Evolutionary conservation across 2,329 filamentous ascomycete species (phyloP), one percentile per base, ranked within the genome.

Genomic region (Sporothrix variecibatus): DNA sequence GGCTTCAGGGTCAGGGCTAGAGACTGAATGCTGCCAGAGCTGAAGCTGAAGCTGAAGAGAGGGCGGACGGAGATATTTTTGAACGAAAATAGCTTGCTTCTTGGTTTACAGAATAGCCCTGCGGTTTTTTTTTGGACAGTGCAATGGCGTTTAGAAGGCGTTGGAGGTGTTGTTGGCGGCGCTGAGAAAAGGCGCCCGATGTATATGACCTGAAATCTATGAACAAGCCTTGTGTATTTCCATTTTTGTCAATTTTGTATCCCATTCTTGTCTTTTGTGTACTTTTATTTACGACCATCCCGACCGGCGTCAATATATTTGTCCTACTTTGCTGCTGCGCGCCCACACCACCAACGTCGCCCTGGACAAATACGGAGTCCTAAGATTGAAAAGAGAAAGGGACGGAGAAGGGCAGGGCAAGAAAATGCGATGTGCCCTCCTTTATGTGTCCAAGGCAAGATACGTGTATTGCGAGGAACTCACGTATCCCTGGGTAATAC

Each of bases 281-380:
- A 11, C 2, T 53, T 53, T 53, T 56, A 8, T 12, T 12, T 49
- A 49, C 43, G 43, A 49, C 15, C 43, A 20, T 43, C 31, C 58
- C 31, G 58, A 34, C 56, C 56, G 28, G n/a, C 60, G 38, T 17
- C 62, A 67, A 67, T 67, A 28, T 67, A 67, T 67, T 67, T 67
- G 62, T 67, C 31, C 20, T 38, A 62, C 58, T 1, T 20, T n/a
- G 11, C 12, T n/a, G 1, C 26, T 31, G 40, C 20, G 17, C 64
- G 31, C 64, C 64, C 40, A 49, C 26, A 68, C 40, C 20, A 43
- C 12, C 6, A 43, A 17, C 3, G 5, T 2, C 5, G 6, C 28
- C 15, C 12, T 38, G 7, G 2, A 40, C 31, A 40, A 40, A 23
- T 9, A 40, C 34, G 12, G 3, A 60, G 26, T 15, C 15, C 28